Evolutionary conservation across 2,329 filamentous ascomycete species (phyloP).

Genomic region (Colletotrichum tofieldiae): DNA sequence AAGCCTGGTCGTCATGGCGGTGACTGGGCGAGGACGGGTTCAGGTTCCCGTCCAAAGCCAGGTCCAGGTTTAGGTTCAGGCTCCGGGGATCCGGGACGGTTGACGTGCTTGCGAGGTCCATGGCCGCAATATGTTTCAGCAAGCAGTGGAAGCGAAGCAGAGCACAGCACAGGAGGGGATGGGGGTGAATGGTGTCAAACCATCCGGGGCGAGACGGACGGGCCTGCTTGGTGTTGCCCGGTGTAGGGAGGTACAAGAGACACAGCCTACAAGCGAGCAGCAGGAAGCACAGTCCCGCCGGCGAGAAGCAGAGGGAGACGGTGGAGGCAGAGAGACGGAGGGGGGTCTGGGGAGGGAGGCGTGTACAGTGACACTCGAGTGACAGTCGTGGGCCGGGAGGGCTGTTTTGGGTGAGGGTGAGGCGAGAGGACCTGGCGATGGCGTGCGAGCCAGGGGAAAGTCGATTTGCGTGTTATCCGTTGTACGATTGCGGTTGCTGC

Average conservation of each 20-base stretch:
- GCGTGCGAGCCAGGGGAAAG: conserved; percentile 42
- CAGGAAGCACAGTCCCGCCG: neutral
- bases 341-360: neutral
- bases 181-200: conserved; percentile 25
- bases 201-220: conserved; percentile 33
- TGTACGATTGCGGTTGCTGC: conserved; percentile 9
- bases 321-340: neutral
- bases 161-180: conserved; percentile 12
- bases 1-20: conserved; percentile 29
- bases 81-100: conserved; percentile 41
- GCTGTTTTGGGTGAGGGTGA: conserved; percentile 38
- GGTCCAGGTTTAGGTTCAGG: conserved; percentile 25
- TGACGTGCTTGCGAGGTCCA: conserved; percentile 43
- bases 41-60: conserved; percentile 14
- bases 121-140: conserved; percentile 39
- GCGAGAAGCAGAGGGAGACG: neutral
- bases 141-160: conserved; percentile 20
- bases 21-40: conserved; percentile 34
- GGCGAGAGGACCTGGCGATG: conserved; percentile 42
- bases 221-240: conserved; percentile 4
- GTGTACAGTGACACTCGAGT: conserved; percentile 34
- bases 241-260: conserved; percentile 17
- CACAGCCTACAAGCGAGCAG: conserved; percentile 17
- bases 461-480: conserved; percentile 10
- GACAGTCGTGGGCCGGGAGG: conserved; percentile 18